Evolutionary conservation across 352 stramenopile genomes (phyloP).

Genomic region (Globisporangium cylindrosporum): DNA sequence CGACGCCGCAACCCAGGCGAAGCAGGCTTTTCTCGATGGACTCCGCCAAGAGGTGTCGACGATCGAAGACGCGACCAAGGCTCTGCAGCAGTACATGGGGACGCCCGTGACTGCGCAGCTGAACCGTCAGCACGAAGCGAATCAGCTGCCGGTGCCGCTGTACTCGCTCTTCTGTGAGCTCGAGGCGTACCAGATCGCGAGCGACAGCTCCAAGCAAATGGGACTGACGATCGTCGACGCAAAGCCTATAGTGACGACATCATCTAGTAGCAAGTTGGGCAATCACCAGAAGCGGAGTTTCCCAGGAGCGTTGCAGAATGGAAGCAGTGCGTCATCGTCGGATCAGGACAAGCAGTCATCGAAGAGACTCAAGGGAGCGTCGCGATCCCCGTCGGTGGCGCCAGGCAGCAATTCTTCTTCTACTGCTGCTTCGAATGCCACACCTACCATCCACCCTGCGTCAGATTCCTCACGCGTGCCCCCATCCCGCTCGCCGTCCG

Average conservation of each 20-base stretch:
- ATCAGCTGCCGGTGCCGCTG: slow-evolving; percentile 47
- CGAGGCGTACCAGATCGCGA: slow-evolving; percentile 61
- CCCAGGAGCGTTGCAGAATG: slow-evolving; percentile 17
- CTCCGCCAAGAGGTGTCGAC: slow-evolving; percentile 44
- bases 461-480: slow-evolving; percentile 16
- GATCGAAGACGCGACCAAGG: slow-evolving; percentile 59
- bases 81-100: slow-evolving; percentile 62
- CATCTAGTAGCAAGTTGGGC: slow-evolving; percentile 26
- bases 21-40: slow-evolving; percentile 57
- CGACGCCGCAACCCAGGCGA: slow-evolving; percentile 47
- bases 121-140: slow-evolving; percentile 41
- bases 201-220: slow-evolving; percentile 47
- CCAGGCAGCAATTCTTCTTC: slow-evolving; percentile 6
- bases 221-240: slow-evolving; percentile 53
- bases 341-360: slow-evolving; percentile 17
- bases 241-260: slow-evolving; percentile 14
- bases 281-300: slow-evolving; percentile 19
- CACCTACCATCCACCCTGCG: slow-evolving; percentile 10
- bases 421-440: slow-evolving; percentile 4
- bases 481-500: slow-evolving; percentile 54
- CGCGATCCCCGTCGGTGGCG: slow-evolving; percentile 31
- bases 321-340: slow-evolving; percentile 2
- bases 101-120: slow-evolving; percentile 39
- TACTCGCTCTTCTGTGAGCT: slow-evolving; percentile 76
- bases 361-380: slow-evolving; percentile 46